Percentiles rank a stretch among this genome's conserved stretches.
Conservation (phyloP, 768 basidiomycete species). For the Tricholomella constricta region DNA sequence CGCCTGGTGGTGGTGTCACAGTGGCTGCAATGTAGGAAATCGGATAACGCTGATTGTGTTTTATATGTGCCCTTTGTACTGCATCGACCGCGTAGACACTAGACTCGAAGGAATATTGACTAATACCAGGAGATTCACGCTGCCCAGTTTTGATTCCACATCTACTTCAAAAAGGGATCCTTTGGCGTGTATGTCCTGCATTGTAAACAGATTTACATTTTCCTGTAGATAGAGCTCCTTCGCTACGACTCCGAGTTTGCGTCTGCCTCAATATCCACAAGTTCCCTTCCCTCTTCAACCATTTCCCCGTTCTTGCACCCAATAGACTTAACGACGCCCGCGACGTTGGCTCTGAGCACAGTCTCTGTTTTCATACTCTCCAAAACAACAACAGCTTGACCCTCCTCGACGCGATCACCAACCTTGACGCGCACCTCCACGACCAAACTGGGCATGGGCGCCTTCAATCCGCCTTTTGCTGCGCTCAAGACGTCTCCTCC, state of each 20-base stretch:
- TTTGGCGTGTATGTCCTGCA: neutral
- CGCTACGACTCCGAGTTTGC: conserved; percentile 9
- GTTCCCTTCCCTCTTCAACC: conserved; percentile 84
- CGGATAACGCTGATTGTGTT: neutral
- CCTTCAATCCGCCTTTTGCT: conserved; percentile 66
- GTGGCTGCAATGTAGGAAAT: conserved; percentile 6
- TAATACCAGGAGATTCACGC: too few species aligned
- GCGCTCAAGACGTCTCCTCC: conserved; percentile 59
- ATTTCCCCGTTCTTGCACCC: conserved; percentile 86
- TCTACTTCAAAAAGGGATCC: neutral
- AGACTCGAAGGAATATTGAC: neutral
- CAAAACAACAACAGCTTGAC: conserved; percentile 78
- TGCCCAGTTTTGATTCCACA: too few species aligned
- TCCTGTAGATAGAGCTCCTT: neutral
- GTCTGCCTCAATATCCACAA: conserved; percentile 66
- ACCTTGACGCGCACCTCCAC: conserved; percentile 82
- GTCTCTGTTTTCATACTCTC: conserved; percentile 99
- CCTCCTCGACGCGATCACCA: conserved; percentile 79
- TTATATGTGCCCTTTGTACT: neutral
- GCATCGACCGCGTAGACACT: neutral
- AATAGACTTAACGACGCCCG: conserved; percentile 71
- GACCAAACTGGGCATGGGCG: conserved; percentile 93
- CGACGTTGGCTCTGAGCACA: conserved; percentile 68
- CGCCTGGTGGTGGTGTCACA: conserved; percentile 28
- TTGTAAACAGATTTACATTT: neutral